Conservation (phyloP, 192 early-diverging fungal species). For the Geranomyces michiganensis region DNA sequence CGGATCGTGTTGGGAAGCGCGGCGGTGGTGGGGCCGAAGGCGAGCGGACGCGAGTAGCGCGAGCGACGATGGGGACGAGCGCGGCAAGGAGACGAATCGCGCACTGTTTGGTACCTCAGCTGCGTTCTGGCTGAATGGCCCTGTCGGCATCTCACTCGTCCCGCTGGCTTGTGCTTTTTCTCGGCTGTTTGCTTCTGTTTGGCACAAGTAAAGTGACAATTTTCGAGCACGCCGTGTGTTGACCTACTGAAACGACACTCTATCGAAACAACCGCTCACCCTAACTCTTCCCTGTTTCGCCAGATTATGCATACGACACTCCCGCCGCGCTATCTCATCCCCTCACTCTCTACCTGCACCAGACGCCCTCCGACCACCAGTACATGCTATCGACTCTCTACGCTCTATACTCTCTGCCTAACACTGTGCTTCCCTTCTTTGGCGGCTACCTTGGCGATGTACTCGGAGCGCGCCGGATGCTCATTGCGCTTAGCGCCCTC, state of each 20-base stretch:
- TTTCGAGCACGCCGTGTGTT: neutral
- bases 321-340: constrained; percentile 49
- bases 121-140: too few species aligned
- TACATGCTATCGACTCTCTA: constrained; percentile 53
- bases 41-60: too few species aligned
- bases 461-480: constrained; percentile 44
- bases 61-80: too few species aligned
- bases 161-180: neutral
- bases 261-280: neutral
- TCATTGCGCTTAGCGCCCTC: constrained; percentile 43
- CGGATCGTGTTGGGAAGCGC: too few species aligned
- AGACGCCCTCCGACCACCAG: constrained; percentile 40
- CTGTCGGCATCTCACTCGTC: too few species aligned
- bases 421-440: constrained; percentile 62
- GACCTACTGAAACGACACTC: too few species aligned
- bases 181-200: constrained; percentile 5
- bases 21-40: too few species aligned
- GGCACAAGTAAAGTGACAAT: neutral
- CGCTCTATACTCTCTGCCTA: constrained; percentile 62
- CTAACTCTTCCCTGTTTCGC: neutral
- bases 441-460: constrained; percentile 56
- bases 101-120: too few species aligned
- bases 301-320: constrained; percentile 39
- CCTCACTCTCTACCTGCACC: constrained; percentile 38
- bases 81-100: too few species aligned